A percentile compares a stretch with the other conserved stretches of the same genome.
phyloP scores from a whole-genome alignment of 192 early-diverging fungal species.

The Umbelopsis ramanniana region DNA sequence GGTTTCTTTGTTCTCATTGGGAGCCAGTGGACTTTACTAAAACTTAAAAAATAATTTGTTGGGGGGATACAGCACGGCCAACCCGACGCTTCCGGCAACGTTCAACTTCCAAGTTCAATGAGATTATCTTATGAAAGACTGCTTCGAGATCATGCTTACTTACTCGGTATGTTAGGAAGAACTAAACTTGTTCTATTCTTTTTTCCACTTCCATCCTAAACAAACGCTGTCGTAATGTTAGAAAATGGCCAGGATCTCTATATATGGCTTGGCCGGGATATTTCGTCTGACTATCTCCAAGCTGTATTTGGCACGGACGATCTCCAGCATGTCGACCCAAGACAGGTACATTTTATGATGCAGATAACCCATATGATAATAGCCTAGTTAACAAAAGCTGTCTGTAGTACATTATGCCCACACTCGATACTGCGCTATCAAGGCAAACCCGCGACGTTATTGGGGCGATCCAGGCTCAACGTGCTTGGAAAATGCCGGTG shows the following conservation, averaged over 20 bases:
- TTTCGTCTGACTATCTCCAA: conserved; percentile 63
- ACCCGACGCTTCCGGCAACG: conserved; percentile 45
- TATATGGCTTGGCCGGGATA: conserved; percentile 88
- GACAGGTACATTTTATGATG: conserved; percentile 51
- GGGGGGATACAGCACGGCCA: conserved; percentile 36
- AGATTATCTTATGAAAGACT: conserved; percentile 75
- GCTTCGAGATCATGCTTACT: conserved; percentile 10
- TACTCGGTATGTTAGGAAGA: neutral
- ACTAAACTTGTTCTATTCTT: conserved; percentile 2
- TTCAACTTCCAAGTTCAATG: conserved; percentile 65
- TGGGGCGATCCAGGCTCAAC: conserved; percentile 58
- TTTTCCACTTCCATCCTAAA: conserved; percentile 1
- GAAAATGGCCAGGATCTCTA: conserved; percentile 81
- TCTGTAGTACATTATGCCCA: conserved; percentile 65
- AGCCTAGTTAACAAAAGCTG: too few species aligned
- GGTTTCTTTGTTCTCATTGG: neutral
- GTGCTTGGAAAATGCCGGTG: conserved; percentile 66
- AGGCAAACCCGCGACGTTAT: conserved; percentile 68
- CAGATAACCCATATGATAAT: too few species aligned
- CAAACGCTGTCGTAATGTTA: conserved; percentile 28
- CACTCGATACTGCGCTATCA: conserved; percentile 60
- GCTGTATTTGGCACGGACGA: conserved; percentile 81
- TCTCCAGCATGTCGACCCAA: conserved; percentile 73
- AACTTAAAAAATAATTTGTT: conserved; percentile 7
- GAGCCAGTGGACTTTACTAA: neutral